Evolutionary conservation across 768 basidiomycete species (phyloP).

Genomic region (Suillus fuscotomentosus): DNA sequence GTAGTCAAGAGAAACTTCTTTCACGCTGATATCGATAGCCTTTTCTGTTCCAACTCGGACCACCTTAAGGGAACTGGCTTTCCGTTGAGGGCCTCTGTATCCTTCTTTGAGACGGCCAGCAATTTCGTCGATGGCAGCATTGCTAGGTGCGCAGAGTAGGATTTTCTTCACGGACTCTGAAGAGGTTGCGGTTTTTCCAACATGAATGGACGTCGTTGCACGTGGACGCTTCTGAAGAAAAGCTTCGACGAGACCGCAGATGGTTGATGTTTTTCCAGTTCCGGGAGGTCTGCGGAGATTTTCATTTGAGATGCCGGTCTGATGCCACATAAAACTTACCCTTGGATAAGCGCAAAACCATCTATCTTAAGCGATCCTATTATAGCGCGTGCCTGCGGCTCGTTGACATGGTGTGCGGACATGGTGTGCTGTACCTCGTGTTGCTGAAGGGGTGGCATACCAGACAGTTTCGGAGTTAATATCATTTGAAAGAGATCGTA

Average conservation of each 20-base stretch:
- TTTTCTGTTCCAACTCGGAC: conserved; percentile 86
- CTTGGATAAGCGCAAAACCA: conserved; percentile 93
- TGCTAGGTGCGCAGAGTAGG: conserved; percentile 94
- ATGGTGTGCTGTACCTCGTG: conserved; percentile 65
- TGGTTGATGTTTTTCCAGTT: conserved; percentile 98
- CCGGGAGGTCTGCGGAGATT: conserved; percentile 76
- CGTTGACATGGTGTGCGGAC: conserved; percentile 74
- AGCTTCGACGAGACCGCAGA: conserved; percentile 88
- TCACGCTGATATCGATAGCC: conserved; percentile 73
- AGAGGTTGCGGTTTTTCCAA: conserved; percentile 40
- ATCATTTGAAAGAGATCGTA: conserved; percentile 77
- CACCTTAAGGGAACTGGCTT: conserved; percentile 63
- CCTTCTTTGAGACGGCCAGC: conserved; percentile 83
- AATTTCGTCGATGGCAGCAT: conserved; percentile 98
- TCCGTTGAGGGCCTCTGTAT: conserved; percentile 56
- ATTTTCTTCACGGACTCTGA: conserved; percentile 63
- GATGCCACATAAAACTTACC: conserved; percentile 48
- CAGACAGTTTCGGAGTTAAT: conserved; percentile 62
- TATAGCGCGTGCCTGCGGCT: conserved; percentile 93
- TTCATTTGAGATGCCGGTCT: background rate
- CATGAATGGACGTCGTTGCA: conserved; percentile 48
- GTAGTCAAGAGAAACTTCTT: conserved; percentile 83
- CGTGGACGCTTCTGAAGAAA: conserved; percentile 63
- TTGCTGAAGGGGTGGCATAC: conserved; percentile 40
- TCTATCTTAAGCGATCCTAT: conserved; percentile 63